These are phyloP conservation scores for Lichtheimia hyalospora DNA, from an alignment of 371 early-diverging fungal genomes.

Conservation along the genomic window DNA sequence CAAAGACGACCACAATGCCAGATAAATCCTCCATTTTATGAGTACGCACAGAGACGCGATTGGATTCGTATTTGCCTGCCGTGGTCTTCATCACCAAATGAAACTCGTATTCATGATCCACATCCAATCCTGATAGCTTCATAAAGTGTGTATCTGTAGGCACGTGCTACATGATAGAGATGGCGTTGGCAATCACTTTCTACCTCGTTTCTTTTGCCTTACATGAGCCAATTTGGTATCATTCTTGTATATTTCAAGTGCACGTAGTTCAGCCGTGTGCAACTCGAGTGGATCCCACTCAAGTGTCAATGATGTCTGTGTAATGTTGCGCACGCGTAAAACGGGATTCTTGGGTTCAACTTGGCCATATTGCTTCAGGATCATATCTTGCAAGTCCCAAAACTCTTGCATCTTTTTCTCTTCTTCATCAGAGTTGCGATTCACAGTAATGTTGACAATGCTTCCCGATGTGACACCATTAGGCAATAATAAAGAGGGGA, in stretches of 20 bases:
- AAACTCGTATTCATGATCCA: conserved; percentile 87
- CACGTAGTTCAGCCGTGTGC: conserved; percentile 76
- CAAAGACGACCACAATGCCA: conserved; percentile 92
- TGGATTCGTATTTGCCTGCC: conserved; percentile 80
- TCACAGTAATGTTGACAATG: conserved; percentile 91
- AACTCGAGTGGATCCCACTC: conserved; percentile 89
- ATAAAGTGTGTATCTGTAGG: conserved; percentile 62
- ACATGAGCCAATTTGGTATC: conserved; percentile 52
- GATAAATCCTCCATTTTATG: conserved; percentile 92
- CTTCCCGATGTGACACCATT: conserved; percentile 91
- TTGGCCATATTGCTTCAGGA: conserved; percentile 78
- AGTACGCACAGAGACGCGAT: conserved; percentile 76
- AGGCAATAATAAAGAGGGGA: conserved; percentile 94
- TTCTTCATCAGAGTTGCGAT: conserved; percentile 85
- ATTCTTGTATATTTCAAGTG: conserved; percentile 87
- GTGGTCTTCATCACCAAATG: conserved; percentile 86
- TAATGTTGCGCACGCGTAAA: conserved; percentile 73
- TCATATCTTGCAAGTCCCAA: conserved; percentile 81
- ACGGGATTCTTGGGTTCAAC: conserved; percentile 77
- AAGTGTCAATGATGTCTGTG: conserved; percentile 88
- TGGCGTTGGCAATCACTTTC: background rate
- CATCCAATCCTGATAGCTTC: conserved; percentile 87
- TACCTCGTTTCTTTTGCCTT: conserved; percentile 16
- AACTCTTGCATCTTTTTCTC: conserved; percentile 79
- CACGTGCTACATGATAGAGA: conserved; percentile 35